Evolutionary conservation across 768 basidiomycete genomes (phyloP).

Genomic region (Phallus indusiatus): DNA sequence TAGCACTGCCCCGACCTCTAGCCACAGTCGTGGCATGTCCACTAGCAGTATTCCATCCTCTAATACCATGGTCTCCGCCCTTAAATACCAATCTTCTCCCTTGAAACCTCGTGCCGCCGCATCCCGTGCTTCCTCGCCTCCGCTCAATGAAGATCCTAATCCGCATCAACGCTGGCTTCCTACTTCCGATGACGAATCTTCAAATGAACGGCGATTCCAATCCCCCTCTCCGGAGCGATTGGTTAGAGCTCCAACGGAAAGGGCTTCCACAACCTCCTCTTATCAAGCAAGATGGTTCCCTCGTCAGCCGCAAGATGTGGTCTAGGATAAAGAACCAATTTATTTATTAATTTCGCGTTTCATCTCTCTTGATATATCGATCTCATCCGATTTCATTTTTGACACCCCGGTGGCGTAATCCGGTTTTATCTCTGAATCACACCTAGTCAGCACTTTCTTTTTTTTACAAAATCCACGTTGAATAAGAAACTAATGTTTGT

Average conservation of each 20-base stretch:
- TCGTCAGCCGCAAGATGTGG: not conserved
- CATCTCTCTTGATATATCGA: not conserved
- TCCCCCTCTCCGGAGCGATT: not conserved
- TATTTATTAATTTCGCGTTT: conserved; percentile 1
- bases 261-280: not conserved
- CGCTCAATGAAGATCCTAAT: not conserved
- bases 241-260: not conserved
- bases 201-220: not conserved
- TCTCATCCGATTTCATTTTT: not conserved
- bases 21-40: not conserved
- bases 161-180: conserved; percentile 7
- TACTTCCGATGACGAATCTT: conserved; percentile 5
- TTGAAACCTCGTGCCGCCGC: conserved; percentile 1
- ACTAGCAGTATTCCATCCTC: conserved; percentile 4
- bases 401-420: not conserved
- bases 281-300: conserved; percentile 5
- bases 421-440: not conserved
- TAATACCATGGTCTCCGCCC: conserved; percentile 5
- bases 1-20: conserved; percentile 20
- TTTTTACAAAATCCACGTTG: not conserved
- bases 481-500: not conserved
- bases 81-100: conserved; percentile 4
- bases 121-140: conserved; percentile 1
- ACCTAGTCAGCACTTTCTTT: not conserved
- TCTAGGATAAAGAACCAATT: not conserved